Evolutionary conservation across 331 rosid genomes (phyloP).

Genomic region (Stylosanthes scabra): DNA sequence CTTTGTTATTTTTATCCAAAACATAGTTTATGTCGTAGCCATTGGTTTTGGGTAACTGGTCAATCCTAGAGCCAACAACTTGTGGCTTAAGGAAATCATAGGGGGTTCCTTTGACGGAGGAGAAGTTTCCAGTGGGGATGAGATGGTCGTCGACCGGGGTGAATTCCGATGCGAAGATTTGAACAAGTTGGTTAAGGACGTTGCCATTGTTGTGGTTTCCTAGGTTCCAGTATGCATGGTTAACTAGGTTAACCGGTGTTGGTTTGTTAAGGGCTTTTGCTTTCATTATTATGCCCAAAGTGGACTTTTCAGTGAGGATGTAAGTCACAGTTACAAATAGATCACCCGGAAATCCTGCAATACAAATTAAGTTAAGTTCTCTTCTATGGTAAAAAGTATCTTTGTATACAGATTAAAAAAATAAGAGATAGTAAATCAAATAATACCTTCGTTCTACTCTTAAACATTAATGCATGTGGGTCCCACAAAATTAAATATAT

Average conservation of each 20-base stretch:
- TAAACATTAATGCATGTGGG: too few relatives aligned
- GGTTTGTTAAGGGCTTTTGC: conserved; percentile 46
- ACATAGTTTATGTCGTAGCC: conserved; percentile 60
- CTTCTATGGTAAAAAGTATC: too few relatives aligned
- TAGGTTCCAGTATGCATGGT: conserved; percentile 43
- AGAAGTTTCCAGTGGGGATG: conserved; percentile 35
- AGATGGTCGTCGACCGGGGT: conserved; percentile 33
- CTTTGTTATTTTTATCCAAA: conserved; percentile 31
- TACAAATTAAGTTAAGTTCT: too few relatives aligned
- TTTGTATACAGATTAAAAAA: too few relatives aligned
- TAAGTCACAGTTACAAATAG: conserved; percentile 51
- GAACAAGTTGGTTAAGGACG: conserved; percentile 36
- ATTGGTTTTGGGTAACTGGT: conserved; percentile 18
- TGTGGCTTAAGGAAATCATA: conserved; percentile 43
- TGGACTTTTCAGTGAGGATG: conserved; percentile 38
- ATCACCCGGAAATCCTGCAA: conserved; percentile 52
- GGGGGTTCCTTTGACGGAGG: conserved; percentile 27
- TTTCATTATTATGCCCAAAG: conserved; percentile 45
- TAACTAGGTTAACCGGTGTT: conserved; percentile 45
- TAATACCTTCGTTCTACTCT: too few relatives aligned
- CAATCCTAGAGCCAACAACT: conserved; percentile 37
- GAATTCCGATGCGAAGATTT: conserved; percentile 31
- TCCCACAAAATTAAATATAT: too few relatives aligned
- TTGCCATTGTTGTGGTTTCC: conserved; percentile 42
- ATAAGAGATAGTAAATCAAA: too few relatives aligned